Base-by-base conservation (phyloP, 306 rosid species). In the Leucaena leucocephala region DNA sequence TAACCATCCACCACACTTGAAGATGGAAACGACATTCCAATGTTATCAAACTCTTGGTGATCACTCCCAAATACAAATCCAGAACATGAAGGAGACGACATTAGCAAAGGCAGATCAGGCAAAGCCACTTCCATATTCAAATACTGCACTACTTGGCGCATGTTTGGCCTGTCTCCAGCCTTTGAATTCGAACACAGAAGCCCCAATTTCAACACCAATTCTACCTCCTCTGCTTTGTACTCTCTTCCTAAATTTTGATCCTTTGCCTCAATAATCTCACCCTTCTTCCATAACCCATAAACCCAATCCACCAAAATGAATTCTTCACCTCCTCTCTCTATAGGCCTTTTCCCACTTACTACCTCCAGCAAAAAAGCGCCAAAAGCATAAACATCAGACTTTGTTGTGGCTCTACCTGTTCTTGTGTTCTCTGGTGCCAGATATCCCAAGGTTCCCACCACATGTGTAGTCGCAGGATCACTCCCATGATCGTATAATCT, bases 361-460 rank as follows among this genome's bases (percentile, higher is more conserved):
- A 90, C 91, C 67, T 92, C 97, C 0, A 92, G 85, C 58, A 92
- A 5, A 73, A 90, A 86, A 7, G 87, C 90, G 13, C 95, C 93
- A 59, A 87, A 92, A 17, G 91, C 82, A 64, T 74, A 92, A 22
- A 89, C 97, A 72, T 90, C 93, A 2, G 86, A 81, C 45, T 72
- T 80, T 15, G 84, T 87, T 0, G 88, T 90, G 22, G 92, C 93
- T 76, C 73, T 85, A 2, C 96, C 93, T 1, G 91, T 82, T 84
- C 89, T 75, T 0, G 85, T 75, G n/a, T 74, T 89, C 54, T 90
- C 91, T 0, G 92, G 97, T 0, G 95, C 93, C 1, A 92, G 73
- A 62, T 92, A 92, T 5, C 97, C 95, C 0, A 92, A 46, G 2
- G 96, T 92, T 44, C 97, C 92, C 12, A 84, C 95, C 42, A 92